Percentiles rank a stretch among this genome's conserved stretches.
These are phyloP conservation scores for Penicillium argentinense DNA, from an alignment of 495 filamentous ascomycete genomes.

Conservation along the genomic window DNA sequence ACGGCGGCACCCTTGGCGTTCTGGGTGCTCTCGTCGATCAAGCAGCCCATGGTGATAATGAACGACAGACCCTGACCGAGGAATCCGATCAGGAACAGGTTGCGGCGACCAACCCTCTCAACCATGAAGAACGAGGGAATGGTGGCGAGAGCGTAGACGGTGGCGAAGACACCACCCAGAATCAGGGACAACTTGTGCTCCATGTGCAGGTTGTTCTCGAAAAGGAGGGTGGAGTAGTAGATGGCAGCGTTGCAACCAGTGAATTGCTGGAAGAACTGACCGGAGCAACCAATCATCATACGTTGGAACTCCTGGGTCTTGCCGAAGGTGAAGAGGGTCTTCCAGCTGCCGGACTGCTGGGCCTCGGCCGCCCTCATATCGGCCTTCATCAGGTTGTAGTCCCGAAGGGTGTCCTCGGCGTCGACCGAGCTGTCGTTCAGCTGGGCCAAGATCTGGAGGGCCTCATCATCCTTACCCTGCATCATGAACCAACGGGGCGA, in stretches of 20 bases:
- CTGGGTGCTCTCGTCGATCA: conserved; percentile 19
- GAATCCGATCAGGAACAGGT: conserved; percentile 68
- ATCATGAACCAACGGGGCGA: conserved; percentile 75
- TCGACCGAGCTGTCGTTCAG: conserved; percentile 41
- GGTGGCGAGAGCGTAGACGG: conserved; percentile 66
- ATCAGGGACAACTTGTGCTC: conserved; percentile 62
- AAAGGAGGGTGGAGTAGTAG: conserved; percentile 80
- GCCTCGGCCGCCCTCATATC: conserved; percentile 27
- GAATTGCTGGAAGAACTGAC: conserved; percentile 75
- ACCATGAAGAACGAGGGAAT: conserved; percentile 66
- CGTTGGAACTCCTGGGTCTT: conserved; percentile 49
- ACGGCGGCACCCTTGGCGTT: conserved; percentile 39
- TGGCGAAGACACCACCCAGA: conserved; percentile 76
- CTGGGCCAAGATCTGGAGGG: conserved; percentile 62
- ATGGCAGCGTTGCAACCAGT: conserved; percentile 77
- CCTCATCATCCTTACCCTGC: conserved; percentile 58
- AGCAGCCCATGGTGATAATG: conserved; percentile 37
- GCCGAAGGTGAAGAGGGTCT: conserved; percentile 39
- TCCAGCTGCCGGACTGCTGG: conserved; percentile 36
- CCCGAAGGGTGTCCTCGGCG: conserved; percentile 29
- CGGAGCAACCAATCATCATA: conserved; percentile 43
- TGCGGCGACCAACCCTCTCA: conserved; percentile 70
- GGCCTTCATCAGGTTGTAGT: conserved; percentile 52
- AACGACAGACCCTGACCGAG: conserved; percentile 51
- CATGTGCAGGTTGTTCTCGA: conserved; percentile 61